Base-by-base conservation (phyloP, 169 alveolate genomes). In the Toxoplasma gondii region DNA sequence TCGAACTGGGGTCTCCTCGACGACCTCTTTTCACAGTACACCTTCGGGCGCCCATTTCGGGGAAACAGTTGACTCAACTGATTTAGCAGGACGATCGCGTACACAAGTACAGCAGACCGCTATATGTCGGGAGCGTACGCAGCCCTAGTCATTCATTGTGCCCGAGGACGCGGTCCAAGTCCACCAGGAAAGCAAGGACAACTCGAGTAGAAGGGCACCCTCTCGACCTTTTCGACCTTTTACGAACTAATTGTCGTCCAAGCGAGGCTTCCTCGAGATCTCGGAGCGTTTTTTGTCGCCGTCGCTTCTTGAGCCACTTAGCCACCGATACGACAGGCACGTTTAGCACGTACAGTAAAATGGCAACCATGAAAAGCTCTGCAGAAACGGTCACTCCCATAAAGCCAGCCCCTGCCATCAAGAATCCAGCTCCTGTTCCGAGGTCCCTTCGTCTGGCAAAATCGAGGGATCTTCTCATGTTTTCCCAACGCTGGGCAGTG, bases 341-440 rank as follows among this genome's bases (percentile, higher is more conserved):
- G 45, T 78, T 78, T 34, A 78, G 24, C 34, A 78, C 27, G 34
- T 78, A 78, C 45, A 78, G 45, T 38, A 39, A 5, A 27, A 78
- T 1, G 4, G 44, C 45, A 34, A 78, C 19, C 16, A 78, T 17
- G 45, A 78, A 78, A 12, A n/a, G 29, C 22, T 78, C 87, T 44
- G 87, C 87, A 17, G 87, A 34, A 5, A 39, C 31, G 29, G 29
- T 78, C 5, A 78, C 45, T 34, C 87, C 87, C 27, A 78, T 31
- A 22, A 78, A 44, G 34, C 87, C 87, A 12, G 45, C 53, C 0
- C 87, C 87, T 78, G 53, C 87, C 87, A 78, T n/a, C 43, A 78
- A 34, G 34, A 78, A 78, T 19, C 87, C 87, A 4, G 45, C 87
- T 16, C 87, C 87, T 4, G 87, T 34, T 19, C 45, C 53, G 9